Evolutionary conservation across 1,284 basidiomycete species (phyloP).

Genomic region (Thelephora terrestris): DNA sequence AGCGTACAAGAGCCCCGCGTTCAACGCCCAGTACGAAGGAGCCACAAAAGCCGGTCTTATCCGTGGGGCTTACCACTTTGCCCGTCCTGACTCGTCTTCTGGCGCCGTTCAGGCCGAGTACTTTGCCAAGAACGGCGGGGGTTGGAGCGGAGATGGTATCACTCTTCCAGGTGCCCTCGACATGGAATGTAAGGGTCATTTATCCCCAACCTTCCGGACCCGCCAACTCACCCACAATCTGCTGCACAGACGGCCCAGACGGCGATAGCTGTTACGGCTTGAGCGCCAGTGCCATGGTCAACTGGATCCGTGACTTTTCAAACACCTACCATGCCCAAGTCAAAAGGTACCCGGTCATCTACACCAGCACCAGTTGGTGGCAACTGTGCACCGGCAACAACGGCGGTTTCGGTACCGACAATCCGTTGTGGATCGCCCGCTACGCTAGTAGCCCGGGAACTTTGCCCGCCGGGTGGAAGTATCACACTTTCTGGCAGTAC

Average conservation of each 20-base stretch:
- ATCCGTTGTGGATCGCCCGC: slow-evolving; percentile 51
- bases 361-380: slow-evolving; percentile 62
- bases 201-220: not conserved
- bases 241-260: slow-evolving; percentile 32
- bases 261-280: slow-evolving; percentile 49
- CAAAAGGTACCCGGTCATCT: slow-evolving; percentile 36
- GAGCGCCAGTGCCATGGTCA: slow-evolving; percentile 42
- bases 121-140: slow-evolving; percentile 54
- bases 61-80: slow-evolving; percentile 54
- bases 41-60: slow-evolving; percentile 47
- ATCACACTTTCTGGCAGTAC: slow-evolving; percentile 56
- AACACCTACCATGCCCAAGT: slow-evolving; percentile 47
- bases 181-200: slow-evolving; percentile 50
- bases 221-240: not conserved
- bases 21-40: slow-evolving; percentile 41
- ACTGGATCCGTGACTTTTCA: slow-evolving; percentile 54
- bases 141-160: slow-evolving; percentile 47
- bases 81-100: slow-evolving; percentile 38
- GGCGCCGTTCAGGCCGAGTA: slow-evolving; percentile 51
- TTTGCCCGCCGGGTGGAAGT: slow-evolving; percentile 47
- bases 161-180: slow-evolving; percentile 61
- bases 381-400: slow-evolving; percentile 52
- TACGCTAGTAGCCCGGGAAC: slow-evolving; percentile 38
- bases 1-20: slow-evolving; percentile 31
- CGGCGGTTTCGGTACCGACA: slow-evolving; percentile 34